Base-by-base conservation (phyloP, 495 filamentous ascomycete species). In the Trichocladium antarcticum region DNA sequence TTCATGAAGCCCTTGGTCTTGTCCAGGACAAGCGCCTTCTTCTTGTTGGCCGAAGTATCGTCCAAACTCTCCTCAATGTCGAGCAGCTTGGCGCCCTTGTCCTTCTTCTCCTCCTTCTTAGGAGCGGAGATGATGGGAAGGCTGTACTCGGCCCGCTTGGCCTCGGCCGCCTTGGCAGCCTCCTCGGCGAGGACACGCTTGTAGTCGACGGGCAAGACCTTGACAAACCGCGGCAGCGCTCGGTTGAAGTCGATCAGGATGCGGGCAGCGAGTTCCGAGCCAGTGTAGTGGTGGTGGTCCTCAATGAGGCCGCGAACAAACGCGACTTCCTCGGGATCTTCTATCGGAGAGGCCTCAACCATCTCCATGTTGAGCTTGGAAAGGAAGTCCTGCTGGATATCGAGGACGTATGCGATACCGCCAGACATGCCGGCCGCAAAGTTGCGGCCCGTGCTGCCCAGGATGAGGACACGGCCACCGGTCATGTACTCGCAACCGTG, bases 401-500 rank as follows among this genome's bases (percentile, higher is more conserved):
- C 92, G 15, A 99, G 77, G 45, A 97, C 79, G 54, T 99, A 99
- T 29, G 93, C 90, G 69, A 99, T 97, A 72, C 92, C 92, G 58
- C 92, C 92, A 59, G 89, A 97, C 92, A 99, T 99, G 73, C 92
- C 92, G 49, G 92, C 92, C 59, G 93, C 92, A 60, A 99, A 99
- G 76, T 99, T 99, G 54, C 92, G 92, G n/a, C 92, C 92, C 59
- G 87, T 95, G 59, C 82, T 79, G 49, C 92, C 92, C 38, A 99
- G 75, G 51, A 93, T 74, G 49, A 99, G 71, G 32, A 97, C 80
- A 63, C 93, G 87, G 61, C 92, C 92, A 60, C 92, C 92, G 50
- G 92, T 98, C 92, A 99, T 99, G 77, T 99, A 99, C 73, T 99
- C 92, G 63, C 90, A 97, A 40, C 90, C 88, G 63, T 99, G 92